A percentile compares a stretch with the other conserved stretches of the same genome.
Conservation (phyloP, 1,139 yeast genomes). For the Blastobotrys elegans region DNA sequence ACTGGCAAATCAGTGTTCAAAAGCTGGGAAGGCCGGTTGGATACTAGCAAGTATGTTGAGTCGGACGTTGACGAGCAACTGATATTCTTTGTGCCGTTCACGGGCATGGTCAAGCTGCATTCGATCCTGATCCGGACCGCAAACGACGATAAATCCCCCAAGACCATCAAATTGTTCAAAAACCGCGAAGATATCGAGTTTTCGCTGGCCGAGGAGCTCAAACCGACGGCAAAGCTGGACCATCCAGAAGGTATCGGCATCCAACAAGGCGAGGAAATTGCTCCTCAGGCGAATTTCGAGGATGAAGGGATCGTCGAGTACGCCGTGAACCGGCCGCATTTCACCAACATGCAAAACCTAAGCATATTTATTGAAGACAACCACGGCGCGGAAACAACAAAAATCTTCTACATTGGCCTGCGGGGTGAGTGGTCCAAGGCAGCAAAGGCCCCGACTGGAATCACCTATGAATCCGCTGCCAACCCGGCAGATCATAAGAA, state of each 20-base stretch:
- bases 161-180: constrained; percentile 63
- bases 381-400: constrained; percentile 60
- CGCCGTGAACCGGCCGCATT: constrained; percentile 66
- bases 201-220: constrained; percentile 48
- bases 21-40: constrained; percentile 48
- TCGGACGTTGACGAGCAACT: constrained; percentile 83
- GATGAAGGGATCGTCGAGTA: constrained; percentile 72
- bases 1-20: constrained; percentile 44
- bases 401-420: constrained; percentile 66
- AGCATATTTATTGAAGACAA: constrained; percentile 65
- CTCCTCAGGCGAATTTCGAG: constrained; percentile 28
- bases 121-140: constrained; percentile 67
- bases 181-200: constrained; percentile 70
- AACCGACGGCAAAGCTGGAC: constrained; percentile 49
- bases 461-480: constrained; percentile 86
- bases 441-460: constrained; percentile 61
- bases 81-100: constrained; percentile 72
- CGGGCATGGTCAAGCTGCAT: constrained; percentile 67
- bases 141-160: constrained; percentile 61
- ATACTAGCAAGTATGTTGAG: constrained; percentile 43
- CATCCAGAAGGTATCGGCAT: constrained; percentile 57
- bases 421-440: constrained; percentile 70
- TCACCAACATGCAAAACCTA: constrained; percentile 65
- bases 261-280: constrained; percentile 19
- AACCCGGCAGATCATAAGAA: constrained; percentile 85